Conservation (phyloP, 225 moss, liverwort and hornwort genomes). For the Neckera pumila region DNA sequence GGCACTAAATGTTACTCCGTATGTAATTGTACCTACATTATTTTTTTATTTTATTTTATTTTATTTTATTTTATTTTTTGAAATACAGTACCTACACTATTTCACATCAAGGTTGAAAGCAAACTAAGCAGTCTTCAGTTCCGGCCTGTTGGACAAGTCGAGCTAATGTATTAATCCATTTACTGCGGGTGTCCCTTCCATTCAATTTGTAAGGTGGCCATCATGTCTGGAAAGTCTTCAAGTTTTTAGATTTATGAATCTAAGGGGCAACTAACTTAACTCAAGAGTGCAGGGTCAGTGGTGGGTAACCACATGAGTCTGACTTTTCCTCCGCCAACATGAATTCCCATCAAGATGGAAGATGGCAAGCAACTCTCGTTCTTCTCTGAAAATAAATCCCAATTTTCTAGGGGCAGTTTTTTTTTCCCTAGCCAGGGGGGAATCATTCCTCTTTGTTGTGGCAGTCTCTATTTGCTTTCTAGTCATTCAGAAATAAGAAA, state of each 20-base stretch:
- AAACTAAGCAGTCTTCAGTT: too few species aligned
- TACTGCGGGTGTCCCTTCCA: neutral
- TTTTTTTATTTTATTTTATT: too few species aligned
- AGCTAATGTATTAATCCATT: neutral
- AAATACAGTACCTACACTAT: too few species aligned
- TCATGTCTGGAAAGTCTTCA: neutral
- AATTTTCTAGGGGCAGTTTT: too few species aligned
- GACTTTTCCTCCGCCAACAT: neutral
- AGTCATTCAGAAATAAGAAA: too few species aligned
- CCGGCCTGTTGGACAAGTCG: neutral
- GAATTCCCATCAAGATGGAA: neutral
- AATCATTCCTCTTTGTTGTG: neutral
- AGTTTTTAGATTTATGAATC: neutral
- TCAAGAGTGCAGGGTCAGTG: too few species aligned
- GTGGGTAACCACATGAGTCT: neutral
- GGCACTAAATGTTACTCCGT: neutral
- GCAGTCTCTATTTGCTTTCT: rapidly evolving
- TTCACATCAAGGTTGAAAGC: neutral
- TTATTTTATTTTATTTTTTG: too few species aligned
- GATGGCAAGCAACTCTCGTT: neutral
- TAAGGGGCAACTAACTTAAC: neutral
- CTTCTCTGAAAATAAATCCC: neutral
- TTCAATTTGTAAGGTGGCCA: neutral
- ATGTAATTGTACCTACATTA: neutral
- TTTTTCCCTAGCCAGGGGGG: neutral